Conservation (phyloP, 75 land plant species). For the Pinus taeda region DNA sequence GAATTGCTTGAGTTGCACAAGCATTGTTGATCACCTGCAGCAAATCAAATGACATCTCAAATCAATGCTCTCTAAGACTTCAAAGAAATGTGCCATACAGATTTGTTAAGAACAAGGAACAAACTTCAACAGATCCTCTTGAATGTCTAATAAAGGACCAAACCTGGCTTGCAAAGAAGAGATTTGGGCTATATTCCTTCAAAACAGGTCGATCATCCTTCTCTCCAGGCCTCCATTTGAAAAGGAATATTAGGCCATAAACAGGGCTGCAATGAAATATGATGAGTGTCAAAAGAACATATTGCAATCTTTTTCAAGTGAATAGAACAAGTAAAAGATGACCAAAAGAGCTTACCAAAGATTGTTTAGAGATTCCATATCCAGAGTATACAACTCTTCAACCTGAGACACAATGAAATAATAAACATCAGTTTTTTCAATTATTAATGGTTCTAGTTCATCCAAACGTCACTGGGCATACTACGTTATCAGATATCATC, state of each 20-base stretch:
- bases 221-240: slow-evolving; percentile 98
- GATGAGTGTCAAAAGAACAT: neutral
- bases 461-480: too few species aligned
- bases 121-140: neutral
- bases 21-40: slow-evolving; percentile 96
- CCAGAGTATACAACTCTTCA: slow-evolving; percentile 92
- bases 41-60: neutral
- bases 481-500: too few species aligned
- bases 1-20: slow-evolving; percentile 98
- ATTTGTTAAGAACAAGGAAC: slow-evolving; percentile 2
- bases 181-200: slow-evolving; percentile 76
- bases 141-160: neutral
- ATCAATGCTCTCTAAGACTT: neutral
- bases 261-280: slow-evolving; percentile 61
- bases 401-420: slow-evolving; percentile 48
- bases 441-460: too few species aligned
- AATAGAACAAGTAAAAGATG: slow-evolving; percentile 1
- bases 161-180: slow-evolving; percentile 98
- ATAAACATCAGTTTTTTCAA: too few species aligned
- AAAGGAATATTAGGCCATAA: slow-evolving; percentile 95
- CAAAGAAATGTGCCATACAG: neutral
- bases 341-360: slow-evolving; percentile 44
- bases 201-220: slow-evolving; percentile 76
- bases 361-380: slow-evolving; percentile 71
- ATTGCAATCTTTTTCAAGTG: neutral